Evolutionary conservation across 345 rosid genomes (phyloP).

Genomic region (Eucalyptus erythrocorys): DNA sequence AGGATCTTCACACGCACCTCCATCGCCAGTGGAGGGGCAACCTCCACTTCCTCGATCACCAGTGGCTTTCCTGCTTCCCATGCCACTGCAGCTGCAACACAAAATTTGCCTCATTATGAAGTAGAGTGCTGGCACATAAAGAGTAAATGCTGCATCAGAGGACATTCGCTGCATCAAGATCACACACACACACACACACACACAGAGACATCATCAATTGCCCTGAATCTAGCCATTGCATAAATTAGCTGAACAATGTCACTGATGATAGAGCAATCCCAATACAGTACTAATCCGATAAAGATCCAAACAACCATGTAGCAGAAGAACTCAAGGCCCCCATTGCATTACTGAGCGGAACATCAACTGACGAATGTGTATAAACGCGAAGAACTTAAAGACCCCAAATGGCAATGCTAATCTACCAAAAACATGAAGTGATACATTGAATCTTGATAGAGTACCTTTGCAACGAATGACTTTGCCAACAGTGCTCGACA

Average conservation of each 20-base stretch:
- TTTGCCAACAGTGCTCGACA: constrained; percentile 15
- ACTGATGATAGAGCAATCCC: neutral
- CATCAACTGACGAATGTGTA: neutral
- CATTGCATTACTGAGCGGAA: too few relatives aligned
- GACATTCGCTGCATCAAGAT: too few relatives aligned
- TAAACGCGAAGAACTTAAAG: neutral
- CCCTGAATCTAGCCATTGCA: too few relatives aligned
- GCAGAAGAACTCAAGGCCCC: too few relatives aligned
- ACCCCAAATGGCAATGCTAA: neutral
- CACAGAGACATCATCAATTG: too few relatives aligned
- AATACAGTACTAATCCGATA: neutral
- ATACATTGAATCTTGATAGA: neutral
- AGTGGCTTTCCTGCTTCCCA: constrained; percentile 55
- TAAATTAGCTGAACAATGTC: too few relatives aligned
- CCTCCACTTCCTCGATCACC: constrained; percentile 33
- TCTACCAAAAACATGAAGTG: neutral
- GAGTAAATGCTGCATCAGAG: too few relatives aligned
- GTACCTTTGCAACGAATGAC: constrained; percentile 29
- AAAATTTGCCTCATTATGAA: neutral
- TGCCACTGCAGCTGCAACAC: constrained; percentile 25
- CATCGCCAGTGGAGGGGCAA: constrained; percentile 29
- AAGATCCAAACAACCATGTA: neutral
- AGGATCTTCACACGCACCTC: constrained; percentile 33
- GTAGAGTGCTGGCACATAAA: neutral
- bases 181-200: too few relatives aligned